A percentile compares a stretch with the other conserved stretches of the same genome.
phyloP scores from a whole-genome alignment of 208 protist genomes.

The Crithidia thermophila region DNA sequence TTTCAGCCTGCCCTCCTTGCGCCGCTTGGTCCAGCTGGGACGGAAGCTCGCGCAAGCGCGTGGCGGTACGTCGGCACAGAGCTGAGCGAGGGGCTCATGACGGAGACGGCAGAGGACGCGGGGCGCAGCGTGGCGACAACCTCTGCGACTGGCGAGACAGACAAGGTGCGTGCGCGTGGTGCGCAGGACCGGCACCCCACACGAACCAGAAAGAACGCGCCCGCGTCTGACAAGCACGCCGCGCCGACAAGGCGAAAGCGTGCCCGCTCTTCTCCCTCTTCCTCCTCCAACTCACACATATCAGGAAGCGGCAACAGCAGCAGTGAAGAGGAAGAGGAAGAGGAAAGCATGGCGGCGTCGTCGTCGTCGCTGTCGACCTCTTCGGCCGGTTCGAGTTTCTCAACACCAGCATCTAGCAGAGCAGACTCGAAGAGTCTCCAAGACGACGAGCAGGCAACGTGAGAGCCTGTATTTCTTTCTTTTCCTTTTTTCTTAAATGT shows the following conservation, averaged over 20 bases:
- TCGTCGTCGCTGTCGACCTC: neutral
- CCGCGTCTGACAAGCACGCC: neutral
- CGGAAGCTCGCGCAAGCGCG: neutral
- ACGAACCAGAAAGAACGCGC: neutral
- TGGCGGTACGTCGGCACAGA: constrained; percentile 8
- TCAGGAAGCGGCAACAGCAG: neutral
- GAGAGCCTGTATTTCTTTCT: neutral
- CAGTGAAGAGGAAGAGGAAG: neutral
- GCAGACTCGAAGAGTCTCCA: too few species aligned
- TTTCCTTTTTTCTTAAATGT: neutral
- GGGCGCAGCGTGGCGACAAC: neutral
- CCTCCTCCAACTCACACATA: neutral
- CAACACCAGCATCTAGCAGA: too few species aligned
- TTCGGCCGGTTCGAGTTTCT: too few species aligned
- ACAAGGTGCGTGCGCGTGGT: neutral
- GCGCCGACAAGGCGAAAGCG: constrained; percentile 10
- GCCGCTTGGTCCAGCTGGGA: neutral
- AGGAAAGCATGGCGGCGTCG: too few species aligned
- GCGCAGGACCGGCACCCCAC: neutral
- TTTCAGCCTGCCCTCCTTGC: constrained; percentile 8
- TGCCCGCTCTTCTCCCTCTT: neutral
- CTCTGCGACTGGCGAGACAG: neutral
- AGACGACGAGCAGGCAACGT: neutral
- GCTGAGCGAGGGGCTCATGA: constrained; percentile 20
- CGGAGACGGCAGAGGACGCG: constrained; percentile 6